Base-by-base conservation (phyloP, 257 asterid genomes). In the Salvia hispanica region DNA sequence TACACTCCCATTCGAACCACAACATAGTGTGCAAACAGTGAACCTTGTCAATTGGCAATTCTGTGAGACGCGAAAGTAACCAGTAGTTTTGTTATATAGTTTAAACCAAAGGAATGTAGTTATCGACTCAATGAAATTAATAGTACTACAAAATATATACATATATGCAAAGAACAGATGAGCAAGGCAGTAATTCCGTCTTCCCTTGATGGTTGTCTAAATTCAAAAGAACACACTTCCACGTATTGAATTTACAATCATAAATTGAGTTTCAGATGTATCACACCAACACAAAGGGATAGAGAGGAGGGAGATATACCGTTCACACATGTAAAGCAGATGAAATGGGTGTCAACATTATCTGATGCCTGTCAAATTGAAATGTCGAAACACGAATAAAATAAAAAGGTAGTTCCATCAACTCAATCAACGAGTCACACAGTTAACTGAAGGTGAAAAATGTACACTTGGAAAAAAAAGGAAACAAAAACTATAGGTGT, bases 321-420 rank as follows among this genome's bases (percentile, higher is more conserved):
- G 72, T 80, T 76, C 21, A 79, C 83, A 64, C 94, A 90, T 18
- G 88, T 7, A 76, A 86, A 93, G 85, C 96, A 88, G 76, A 93
- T 88, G 76, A 90, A 90, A 78, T 90, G 99, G 4, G 95, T 82
- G 74, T 88, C 81, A 45, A 90, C 96, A 40, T 82, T 44, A 44
- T 82, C 91, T 8, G 86, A 74, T 13, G 96, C 97, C 97, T 93
- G 97, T 55, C 75, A 64, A 79, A 79, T 7, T 43, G 9, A 51
- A 54, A 64, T 13, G 63, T 64, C 18, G 25, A 66, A 58, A 58
- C 9, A 51, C 50, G 33, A 48, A 44, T 37, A 34, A 34, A 36
- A 14, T 6, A 9, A 25, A 39, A 62, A 6, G 11, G 11, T 5
- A 14, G 6, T 8, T 37, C n/a, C 33, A 50, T 56, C 66, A 31